Base-by-base conservation (phyloP, 2,329 filamentous ascomycete species). In the Aspergillus felis region DNA sequence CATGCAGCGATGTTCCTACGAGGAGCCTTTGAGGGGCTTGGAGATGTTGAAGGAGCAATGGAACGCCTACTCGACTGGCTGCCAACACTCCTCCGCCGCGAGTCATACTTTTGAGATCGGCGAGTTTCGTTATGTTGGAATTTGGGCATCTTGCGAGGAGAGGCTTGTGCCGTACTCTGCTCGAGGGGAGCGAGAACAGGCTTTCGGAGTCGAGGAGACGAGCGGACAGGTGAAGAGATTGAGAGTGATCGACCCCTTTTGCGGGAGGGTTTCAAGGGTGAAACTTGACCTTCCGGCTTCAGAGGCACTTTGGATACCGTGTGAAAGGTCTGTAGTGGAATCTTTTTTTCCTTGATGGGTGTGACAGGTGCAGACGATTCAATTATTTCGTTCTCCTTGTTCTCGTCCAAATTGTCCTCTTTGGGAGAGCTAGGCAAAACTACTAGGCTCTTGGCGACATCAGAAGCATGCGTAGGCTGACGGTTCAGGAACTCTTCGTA, bases 231-330 rank as follows among this genome's bases (percentile, higher is more conserved):
- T 63, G 59, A 79, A 71, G 56, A 77, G 74, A 35, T 82, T 74
- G 54, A 83, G 76, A 66, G 82, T 75, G 68, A 89, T 74, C 66
- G 84, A 56, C 78, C 72, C 64, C 80, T 66, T 69, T 82, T 74
- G 58, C 78, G 71, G 56, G 77, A 67, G 55, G 78, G 60, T 59
- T 76, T 77, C 63, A 79, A 58, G 50, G 80, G 78, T 8, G 79
- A 80, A 1, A 78, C 70, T 5, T 79, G 74, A 14, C 78, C 87
- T 25, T 86, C 86, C 3, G 85, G 79, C 71, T 90, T 91, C 44
- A 92, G 75, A 1, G 89, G 89, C 4, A 92, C 85, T 74, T 92
- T 92, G 27, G 87, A 89, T 0, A 90, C 86, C 0, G 90, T 92
- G 71, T 89, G 84, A 61, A 88, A 84, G n/a, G 81, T 77, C 47